Evolutionary conservation across 2,329 filamentous ascomycete species (phyloP), one percentile per base, ranked within the genome.

Genomic region (Neophaeococcomyces aloes): DNA sequence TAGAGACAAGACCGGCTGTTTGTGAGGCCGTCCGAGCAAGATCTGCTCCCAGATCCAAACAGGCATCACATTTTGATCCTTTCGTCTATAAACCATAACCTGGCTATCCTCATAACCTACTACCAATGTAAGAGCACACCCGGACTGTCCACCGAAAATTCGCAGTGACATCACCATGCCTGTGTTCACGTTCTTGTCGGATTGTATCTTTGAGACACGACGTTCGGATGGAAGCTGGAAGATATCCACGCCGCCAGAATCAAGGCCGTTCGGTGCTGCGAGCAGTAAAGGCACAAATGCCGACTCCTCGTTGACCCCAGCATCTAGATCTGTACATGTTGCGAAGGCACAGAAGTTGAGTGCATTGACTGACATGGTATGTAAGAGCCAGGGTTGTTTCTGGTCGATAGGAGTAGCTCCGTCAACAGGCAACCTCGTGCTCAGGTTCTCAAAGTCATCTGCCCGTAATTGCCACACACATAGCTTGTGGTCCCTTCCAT

Each of bases 271-370:
- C 1, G 91, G 88, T 1, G 91, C 84, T 0, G 86, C 87, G 38
- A 95, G 61, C 4, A 93, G 17, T 34, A 50, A 46, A 23, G 43
- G 25, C 3, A 31, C 41, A 23, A 42, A 27, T 14, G 53, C 49
- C 49, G 8, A 56, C 41, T 29, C 48, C 23, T 47, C 30, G n/a
- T 11, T 32, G n/a, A 29, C 35, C 32, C 11, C 3, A 17, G 4
- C 23, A 25, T 6, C 48, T 47, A 33, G 57, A 50, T 64, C 59
- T 47, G 68, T 47, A 58, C 80, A 81, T 48, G 74, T 71, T 2
- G 82, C 73, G 60, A 94, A 94, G 1, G 83, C 75, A 60, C 91
- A 98, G 60, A 96, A 98, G 59, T 96, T 98, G 66, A 96, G 76
- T 1, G 89, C 86, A 58, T 95, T 95, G 33, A 96, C 86, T 4